Conservation (phyloP, 106 monocot genomes). For the Acorus gramineus region DNA sequence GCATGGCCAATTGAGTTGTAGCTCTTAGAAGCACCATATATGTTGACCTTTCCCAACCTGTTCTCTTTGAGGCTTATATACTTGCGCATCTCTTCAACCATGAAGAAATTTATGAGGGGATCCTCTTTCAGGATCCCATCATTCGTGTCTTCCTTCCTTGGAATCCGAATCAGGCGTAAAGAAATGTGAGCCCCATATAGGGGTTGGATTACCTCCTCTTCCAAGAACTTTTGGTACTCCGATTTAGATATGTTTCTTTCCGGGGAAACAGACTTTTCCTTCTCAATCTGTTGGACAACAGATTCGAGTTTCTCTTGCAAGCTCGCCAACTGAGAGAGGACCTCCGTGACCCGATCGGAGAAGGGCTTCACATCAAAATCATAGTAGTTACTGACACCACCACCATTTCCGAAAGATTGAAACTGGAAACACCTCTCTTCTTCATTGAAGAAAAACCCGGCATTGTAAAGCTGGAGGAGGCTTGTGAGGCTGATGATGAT, state of each 20-base stretch:
- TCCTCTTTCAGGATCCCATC: conserved; percentile 20
- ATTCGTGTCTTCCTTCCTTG: conserved; percentile 4
- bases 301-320: conserved; percentile 74
- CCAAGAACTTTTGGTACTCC: conserved; percentile 52
- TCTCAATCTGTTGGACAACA: conserved; percentile 31
- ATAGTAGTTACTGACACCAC: not conserved
- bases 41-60: conserved; percentile 26
- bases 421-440: conserved; percentile 8
- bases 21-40: conserved; percentile 49
- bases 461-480: conserved; percentile 52
- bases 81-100: conserved; percentile 62
- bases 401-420: conserved; percentile 14
- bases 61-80: conserved; percentile 54
- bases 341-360: conserved; percentile 60
- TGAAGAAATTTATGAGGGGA: conserved; percentile 76
- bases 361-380: conserved; percentile 57
- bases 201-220: conserved; percentile 74
- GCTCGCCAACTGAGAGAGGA: conserved; percentile 25
- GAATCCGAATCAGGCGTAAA: conserved; percentile 59
- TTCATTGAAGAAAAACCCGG: conserved; percentile 7
- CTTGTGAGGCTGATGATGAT: conserved; percentile 40
- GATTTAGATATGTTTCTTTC: conserved; percentile 21
- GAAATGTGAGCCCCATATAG: conserved; percentile 68
- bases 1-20: conserved; percentile 66
- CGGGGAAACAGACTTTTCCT: conserved; percentile 6